These are phyloP conservation scores for Sporodiniella umbellata DNA, from an alignment of 371 early-diverging fungal species.

Conservation along the genomic window DNA sequence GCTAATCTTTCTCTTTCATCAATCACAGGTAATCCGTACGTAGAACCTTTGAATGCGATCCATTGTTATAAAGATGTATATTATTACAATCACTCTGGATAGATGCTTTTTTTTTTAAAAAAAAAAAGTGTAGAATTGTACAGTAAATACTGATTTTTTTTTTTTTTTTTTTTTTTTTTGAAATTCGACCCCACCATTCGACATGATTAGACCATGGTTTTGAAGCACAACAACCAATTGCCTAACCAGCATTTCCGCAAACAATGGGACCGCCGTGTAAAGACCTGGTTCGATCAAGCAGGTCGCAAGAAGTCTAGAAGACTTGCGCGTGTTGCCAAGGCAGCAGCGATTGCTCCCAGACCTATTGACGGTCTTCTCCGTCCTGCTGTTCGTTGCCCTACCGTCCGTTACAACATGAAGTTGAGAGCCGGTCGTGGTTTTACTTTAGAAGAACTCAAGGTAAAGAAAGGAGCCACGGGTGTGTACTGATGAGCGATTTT, in stretches of 20 bases:
- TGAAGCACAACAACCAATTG: slow-evolving; percentile 99
- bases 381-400: slow-evolving; percentile 97
- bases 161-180: not conserved
- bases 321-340: slow-evolving; percentile 90
- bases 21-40: slow-evolving; percentile 29
- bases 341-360: slow-evolving; percentile 93
- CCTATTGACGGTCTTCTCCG: slow-evolving; percentile 97
- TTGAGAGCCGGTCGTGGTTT: slow-evolving; percentile 98
- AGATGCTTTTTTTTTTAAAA: too few relatives aligned
- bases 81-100: slow-evolving; percentile 1
- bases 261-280: slow-evolving; percentile 96
- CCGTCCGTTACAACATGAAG: slow-evolving; percentile 99
- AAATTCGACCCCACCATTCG: not conserved
- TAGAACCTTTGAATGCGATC: slow-evolving; percentile 8
- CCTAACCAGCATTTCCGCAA: slow-evolving; percentile 99
- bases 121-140: not conserved
- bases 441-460: slow-evolving; percentile 98
- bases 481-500: not conserved
- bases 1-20: slow-evolving; percentile 27
- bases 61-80: slow-evolving; percentile 2
- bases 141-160: not conserved
- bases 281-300: slow-evolving; percentile 99
- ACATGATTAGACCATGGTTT: slow-evolving; percentile 33
- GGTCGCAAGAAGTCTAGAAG: slow-evolving; percentile 92
- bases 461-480: slow-evolving; percentile 22